These are phyloP conservation scores for Hemerocallis citrina DNA, from an alignment of 106 monocot genomes.

Conservation along the genomic window DNA sequence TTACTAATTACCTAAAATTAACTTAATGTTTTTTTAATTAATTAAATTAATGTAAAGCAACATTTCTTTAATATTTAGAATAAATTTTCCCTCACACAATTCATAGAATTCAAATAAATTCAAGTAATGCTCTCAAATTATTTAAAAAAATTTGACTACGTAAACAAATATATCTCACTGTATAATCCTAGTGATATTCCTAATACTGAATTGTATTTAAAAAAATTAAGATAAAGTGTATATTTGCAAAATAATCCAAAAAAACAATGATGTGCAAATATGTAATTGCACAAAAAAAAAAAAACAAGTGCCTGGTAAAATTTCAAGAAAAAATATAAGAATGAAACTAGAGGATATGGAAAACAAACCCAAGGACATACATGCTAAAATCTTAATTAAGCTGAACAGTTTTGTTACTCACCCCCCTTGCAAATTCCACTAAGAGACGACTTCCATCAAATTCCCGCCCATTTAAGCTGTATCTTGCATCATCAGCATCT, in stretches of 20 bases:
- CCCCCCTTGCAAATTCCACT: constrained; percentile 89
- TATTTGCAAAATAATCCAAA: not conserved
- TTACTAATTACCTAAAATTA: not conserved
- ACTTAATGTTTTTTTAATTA: too few relatives aligned
- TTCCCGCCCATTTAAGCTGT: constrained; percentile 71
- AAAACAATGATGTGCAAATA: not conserved
- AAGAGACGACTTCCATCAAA: constrained; percentile 84
- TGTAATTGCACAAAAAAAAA: not conserved
- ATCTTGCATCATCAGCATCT: constrained; percentile 94
- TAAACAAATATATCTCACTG: too few relatives aligned
- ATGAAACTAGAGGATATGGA: not conserved
- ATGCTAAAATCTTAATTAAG: not conserved
- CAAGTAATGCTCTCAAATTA: too few relatives aligned
- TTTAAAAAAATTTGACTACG: too few relatives aligned
- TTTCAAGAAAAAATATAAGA: not conserved
- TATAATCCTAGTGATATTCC: too few relatives aligned
- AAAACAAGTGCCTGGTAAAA: too few relatives aligned
- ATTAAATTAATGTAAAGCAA: too few relatives aligned
- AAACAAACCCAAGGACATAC: not conserved
- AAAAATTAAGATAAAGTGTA: not conserved
- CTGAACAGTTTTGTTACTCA: constrained; percentile 13
- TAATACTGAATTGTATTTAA: not conserved
- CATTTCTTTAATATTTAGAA: too few relatives aligned
- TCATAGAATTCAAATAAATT: too few relatives aligned
- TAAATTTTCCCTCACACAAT: too few relatives aligned